Evolutionary conservation across 768 basidiomycete species (phyloP).

Genomic region (Macrolepiota fuliginosa): DNA sequence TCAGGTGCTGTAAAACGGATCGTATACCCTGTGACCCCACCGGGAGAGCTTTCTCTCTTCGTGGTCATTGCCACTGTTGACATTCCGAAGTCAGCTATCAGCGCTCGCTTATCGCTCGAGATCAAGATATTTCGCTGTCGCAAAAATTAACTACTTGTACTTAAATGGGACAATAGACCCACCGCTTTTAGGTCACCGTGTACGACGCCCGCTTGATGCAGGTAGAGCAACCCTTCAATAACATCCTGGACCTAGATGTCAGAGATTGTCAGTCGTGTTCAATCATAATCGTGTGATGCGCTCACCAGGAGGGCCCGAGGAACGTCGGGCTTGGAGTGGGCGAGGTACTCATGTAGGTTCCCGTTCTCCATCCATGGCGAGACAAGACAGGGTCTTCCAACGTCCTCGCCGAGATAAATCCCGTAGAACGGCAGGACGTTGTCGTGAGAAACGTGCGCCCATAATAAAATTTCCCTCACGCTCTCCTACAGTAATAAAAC

Average conservation of each 20-base stretch:
- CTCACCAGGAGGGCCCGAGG: slow-evolving; percentile 16
- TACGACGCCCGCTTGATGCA: background rate
- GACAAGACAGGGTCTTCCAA: background rate
- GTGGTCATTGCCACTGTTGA: background rate
- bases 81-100: background rate
- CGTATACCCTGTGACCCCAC: background rate
- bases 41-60: background rate
- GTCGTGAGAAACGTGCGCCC: background rate
- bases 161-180: background rate
- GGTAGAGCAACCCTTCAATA: background rate
- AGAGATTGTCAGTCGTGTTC: too few relatives aligned
- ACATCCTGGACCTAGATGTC: background rate
- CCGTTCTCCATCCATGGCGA: slow-evolving; percentile 15
- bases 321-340: slow-evolving; percentile 6
- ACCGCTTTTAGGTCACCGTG: slow-evolving; percentile 11
- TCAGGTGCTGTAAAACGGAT: background rate
- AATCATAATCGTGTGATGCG: too few relatives aligned
- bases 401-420: background rate
- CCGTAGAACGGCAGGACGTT: background rate
- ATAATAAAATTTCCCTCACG: background rate
- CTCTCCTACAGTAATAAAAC: background rate
- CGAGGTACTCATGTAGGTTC: slow-evolving; percentile 16
- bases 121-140: background rate
- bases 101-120: background rate
- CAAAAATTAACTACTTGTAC: background rate